Evolutionary conservation across 495 filamentous ascomycete species (phyloP), one percentile per base, ranked within the genome.

Genomic region (Tuber borchii): DNA sequence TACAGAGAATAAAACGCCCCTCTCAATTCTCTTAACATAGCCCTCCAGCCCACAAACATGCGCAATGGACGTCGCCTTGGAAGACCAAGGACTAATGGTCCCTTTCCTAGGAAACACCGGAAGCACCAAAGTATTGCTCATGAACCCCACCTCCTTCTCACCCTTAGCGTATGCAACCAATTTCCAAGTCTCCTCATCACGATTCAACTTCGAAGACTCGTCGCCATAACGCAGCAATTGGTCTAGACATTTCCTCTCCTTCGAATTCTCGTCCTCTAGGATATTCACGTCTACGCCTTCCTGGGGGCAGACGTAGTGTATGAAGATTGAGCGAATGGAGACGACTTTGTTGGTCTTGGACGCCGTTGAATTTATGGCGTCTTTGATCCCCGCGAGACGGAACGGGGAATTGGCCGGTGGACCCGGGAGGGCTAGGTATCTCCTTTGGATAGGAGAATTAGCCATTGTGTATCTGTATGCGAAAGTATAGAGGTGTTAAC

Each of bases 11-110:
- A 91, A 88, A 80, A 94, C 89, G 46, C 93, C 95, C 70, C 96
- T 89, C 86, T 99, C 95, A 75, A 98, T 93, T 68, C 94, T 90
- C 82, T 91, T 88, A 51, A 97, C 88, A 68, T 87, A 85, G 37
- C 89, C 86, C 75, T 89, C 87, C 69, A 97, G 85, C 34, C 92
- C 93, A 83, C 94, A 97, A n/a, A 97, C 94, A 74, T 94, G 89
- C 51, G 94, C 90, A 83, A 98, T 97, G 80, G 90, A 93, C 51
- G 95, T 97, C 51, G 95, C 95, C 82, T 97, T 93, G 71, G 94
- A 96, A 83, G 93, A 97, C 95, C 95, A 99, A 84, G 95, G 95
- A 51, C 93, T 97, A 77, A 97, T 93, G 48, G 94, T 97, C 61
- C 90, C 90, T 43, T 86, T 87, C 71, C 95, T 88, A 17, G 95